Base-by-base conservation (phyloP, 495 filamentous ascomycete genomes). In the Paragyromitra xinjiangensis region DNA sequence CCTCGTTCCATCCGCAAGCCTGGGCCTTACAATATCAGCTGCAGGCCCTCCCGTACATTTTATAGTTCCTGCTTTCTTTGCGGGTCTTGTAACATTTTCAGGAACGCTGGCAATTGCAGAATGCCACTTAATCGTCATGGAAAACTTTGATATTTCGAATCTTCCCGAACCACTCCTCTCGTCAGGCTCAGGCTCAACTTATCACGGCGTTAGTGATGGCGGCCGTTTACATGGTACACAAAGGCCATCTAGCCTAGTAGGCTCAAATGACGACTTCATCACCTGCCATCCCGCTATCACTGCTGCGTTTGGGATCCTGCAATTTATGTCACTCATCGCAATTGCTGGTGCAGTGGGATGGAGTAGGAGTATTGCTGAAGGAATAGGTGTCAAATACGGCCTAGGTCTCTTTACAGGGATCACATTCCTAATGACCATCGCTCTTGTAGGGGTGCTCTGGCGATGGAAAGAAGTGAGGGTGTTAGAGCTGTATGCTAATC, bases 101-200 rank as follows among this genome's bases (percentile, higher is more conserved):
- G 90, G 89, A 2, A 90, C 89, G 51, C 87, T 94, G 26, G 91
- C 90, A 39, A 90, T 94, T 53, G 88, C 92, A 9, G 92, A 94
- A 83, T 93, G 91, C 82, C 87, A 91, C 72, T 90, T 91, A 4
- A 84, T 94, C 64, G 86, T 94, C 83, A 94, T 93, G 92, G 92
- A 94, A 79, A 90, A 90, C 22, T 94, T 89, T 81, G 92, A 94
- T 82, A 91, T 90, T 6, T 92, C 90, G 24, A 92, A 94, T 78
- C 86, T 93, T 0, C 90, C 79, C 14, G 75, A 75, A 34, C 55
- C 69, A 14, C 55, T 69, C 24, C 59, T 81, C 9, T 42, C 64
- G 2, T 66, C 70, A 6, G 84, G 53, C 83, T 86, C 11, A 82
- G 91, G 81, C 84, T 88, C 24, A 85, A 87, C 34, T 88, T 90